Percentiles rank a stretch among this genome's conserved stretches.
These are phyloP conservation scores for Alternaria incomplexa DNA, from an alignment of 2,329 filamentous ascomycete species.

Conservation along the genomic window DNA sequence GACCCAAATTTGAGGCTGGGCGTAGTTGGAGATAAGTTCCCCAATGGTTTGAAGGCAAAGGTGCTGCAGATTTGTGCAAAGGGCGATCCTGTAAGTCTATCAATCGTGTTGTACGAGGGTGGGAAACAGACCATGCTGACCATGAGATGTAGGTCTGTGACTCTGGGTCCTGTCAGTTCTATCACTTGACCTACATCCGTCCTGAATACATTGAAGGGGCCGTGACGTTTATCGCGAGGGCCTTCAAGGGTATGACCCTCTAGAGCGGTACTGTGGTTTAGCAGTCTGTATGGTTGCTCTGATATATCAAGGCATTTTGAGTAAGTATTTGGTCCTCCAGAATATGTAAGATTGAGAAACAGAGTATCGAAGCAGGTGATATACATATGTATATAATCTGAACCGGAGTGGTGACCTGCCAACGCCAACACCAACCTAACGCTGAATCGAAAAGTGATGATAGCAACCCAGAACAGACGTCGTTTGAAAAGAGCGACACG, in stretches of 20 bases:
- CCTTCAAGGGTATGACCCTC: not conserved
- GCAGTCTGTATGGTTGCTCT: not conserved
- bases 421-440: not conserved
- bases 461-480: not conserved
- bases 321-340: not conserved
- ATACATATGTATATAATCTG: not conserved
- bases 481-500: not conserved
- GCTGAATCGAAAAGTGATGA: not conserved
- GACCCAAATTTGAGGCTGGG: conserved; percentile 3
- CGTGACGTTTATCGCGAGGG: not conserved
- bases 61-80: conserved; percentile 4
- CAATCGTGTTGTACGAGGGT: not conserved
- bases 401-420: not conserved
- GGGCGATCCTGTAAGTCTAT: conserved; percentile 1
- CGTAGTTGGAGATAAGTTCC: not conserved
- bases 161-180: conserved; percentile 1
- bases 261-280: not conserved
- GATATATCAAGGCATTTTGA: not conserved
- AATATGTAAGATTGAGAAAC: not conserved
- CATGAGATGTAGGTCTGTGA: not conserved
- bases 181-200: conserved; percentile 2
- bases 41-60: not conserved
- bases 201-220: not conserved
- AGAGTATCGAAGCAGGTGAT: not conserved
- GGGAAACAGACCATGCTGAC: not conserved